phyloP scores from a whole-genome alignment of 345 rosid species.

The Populus nigra region DNA sequence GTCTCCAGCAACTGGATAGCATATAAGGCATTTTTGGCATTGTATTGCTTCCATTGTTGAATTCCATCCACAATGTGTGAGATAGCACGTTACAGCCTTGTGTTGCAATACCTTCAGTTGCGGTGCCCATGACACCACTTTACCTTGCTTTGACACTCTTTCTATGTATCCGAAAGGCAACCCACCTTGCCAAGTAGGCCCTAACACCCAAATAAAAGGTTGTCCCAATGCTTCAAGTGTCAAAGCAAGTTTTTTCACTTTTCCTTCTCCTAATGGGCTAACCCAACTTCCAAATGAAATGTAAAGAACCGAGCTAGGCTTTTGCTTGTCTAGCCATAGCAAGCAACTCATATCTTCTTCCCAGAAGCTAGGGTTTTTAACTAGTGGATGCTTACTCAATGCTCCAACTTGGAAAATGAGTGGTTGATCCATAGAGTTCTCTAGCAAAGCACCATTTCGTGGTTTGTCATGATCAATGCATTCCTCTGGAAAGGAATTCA shows the following conservation, averaged over 20 bases:
- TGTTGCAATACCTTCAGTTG: conserved; percentile 54
- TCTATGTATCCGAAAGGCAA: conserved; percentile 48
- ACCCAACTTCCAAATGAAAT: conserved; percentile 91
- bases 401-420: conserved; percentile 48
- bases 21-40: conserved; percentile 44
- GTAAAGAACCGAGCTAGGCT: conserved; percentile 48
- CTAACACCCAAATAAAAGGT: conserved; percentile 69
- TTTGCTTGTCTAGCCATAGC: conserved; percentile 60
- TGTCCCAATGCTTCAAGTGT: conserved; percentile 44
- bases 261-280: conserved; percentile 60
- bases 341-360: conserved; percentile 61
- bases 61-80: conserved; percentile 94
- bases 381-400: conserved; percentile 24
- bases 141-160: conserved; percentile 44
- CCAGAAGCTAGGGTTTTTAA: conserved; percentile 55
- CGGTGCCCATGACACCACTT: conserved; percentile 69
- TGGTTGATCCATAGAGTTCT: conserved; percentile 13
- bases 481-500: conserved; percentile 62
- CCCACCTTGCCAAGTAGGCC: conserved; percentile 51
- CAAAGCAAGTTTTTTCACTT: conserved; percentile 45
- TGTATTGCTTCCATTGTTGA: conserved; percentile 67
- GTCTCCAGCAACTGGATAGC: conserved; percentile 79
- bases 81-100: conserved; percentile 48
- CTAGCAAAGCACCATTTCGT: background rate
- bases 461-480: background rate